Conservation (phyloP, 2,329 filamentous ascomycete species). For the Hymenoscyphus fructigenus region DNA sequence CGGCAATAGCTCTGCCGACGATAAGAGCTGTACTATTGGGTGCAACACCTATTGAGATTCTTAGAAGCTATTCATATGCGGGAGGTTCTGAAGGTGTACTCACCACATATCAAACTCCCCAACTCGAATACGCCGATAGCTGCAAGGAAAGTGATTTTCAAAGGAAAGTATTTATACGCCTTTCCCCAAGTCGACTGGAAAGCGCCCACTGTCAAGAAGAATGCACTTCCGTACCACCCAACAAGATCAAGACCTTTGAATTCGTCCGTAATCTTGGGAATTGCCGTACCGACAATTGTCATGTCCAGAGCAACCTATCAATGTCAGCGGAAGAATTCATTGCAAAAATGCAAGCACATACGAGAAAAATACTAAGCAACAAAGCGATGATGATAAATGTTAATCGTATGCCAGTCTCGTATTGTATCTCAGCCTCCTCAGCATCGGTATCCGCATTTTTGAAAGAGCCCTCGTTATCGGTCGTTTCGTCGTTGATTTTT, state of each 20-base stretch:
- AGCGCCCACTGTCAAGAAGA: constrained; percentile 48
- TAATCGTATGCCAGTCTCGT: constrained; percentile 31
- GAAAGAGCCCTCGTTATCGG: constrained; percentile 23
- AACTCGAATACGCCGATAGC: constrained; percentile 40
- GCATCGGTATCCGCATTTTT: constrained; percentile 11
- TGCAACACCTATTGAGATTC: constrained; percentile 28
- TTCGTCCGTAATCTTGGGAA: constrained; percentile 54
- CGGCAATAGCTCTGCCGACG: constrained; percentile 39
- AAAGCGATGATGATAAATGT: constrained; percentile 48
- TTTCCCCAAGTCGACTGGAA: constrained; percentile 37
- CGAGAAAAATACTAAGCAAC: constrained; percentile 49
- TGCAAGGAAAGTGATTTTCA: constrained; percentile 36
- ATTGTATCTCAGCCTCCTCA: constrained; percentile 26
- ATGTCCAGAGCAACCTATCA: constrained; percentile 38
- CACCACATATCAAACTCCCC: constrained; percentile 40
- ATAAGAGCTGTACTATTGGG: constrained; percentile 39
- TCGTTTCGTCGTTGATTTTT: constrained; percentile 14
- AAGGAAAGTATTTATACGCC: constrained; percentile 37
- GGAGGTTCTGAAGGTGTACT: neutral
- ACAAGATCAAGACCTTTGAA: constrained; percentile 49
- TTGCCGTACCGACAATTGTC: constrained; percentile 58
- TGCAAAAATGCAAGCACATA: constrained; percentile 18
- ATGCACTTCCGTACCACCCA: constrained; percentile 60
- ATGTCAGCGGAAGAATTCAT: neutral
- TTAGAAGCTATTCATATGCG: neutral